phyloP scores from a whole-genome alignment of 2,329 filamentous ascomycete species.

The Pyricularia pennisetigena region DNA sequence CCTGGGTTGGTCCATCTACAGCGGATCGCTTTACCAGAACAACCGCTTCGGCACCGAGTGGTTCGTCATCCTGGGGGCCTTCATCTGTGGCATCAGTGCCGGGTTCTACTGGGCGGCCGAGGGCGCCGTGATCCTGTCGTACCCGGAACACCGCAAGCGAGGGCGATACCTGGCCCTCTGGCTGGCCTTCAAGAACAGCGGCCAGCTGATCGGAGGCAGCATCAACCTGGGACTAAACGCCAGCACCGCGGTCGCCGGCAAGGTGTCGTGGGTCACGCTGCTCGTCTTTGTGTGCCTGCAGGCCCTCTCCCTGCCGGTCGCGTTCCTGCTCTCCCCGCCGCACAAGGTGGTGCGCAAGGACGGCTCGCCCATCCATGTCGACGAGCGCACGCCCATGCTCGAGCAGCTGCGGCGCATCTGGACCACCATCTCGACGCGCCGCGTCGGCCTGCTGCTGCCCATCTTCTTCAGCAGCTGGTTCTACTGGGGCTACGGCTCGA shows the following conservation, averaged over 20 bases:
- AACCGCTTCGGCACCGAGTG: slow-evolving; percentile 53
- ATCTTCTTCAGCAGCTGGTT: slow-evolving; percentile 44
- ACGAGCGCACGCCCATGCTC: background rate
- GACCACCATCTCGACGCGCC: slow-evolving; percentile 2
- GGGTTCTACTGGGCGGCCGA: slow-evolving; percentile 62
- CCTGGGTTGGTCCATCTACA: slow-evolving; percentile 55
- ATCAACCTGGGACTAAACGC: slow-evolving; percentile 38
- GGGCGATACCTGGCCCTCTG: slow-evolving; percentile 45
- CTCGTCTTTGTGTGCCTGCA: slow-evolving; percentile 36
- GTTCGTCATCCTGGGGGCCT: slow-evolving; percentile 53
- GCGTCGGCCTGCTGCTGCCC: slow-evolving; percentile 22
- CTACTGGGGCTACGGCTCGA: slow-evolving; percentile 19
- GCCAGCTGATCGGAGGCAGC: slow-evolving; percentile 37
- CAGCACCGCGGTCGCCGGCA: slow-evolving; percentile 22
- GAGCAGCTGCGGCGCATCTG: slow-evolving; percentile 5
- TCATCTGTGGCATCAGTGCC: slow-evolving; percentile 51
- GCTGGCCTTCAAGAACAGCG: slow-evolving; percentile 28
- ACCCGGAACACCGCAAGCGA: slow-evolving; percentile 51
- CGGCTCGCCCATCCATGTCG: slow-evolving; percentile 18
- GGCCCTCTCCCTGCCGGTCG: slow-evolving; percentile 31
- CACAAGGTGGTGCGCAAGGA: slow-evolving; percentile 32
- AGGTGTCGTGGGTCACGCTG: slow-evolving; percentile 28
- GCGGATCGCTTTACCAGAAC: slow-evolving; percentile 55
- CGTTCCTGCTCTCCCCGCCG: slow-evolving; percentile 30
- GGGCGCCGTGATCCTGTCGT: slow-evolving; percentile 54